Base-by-base conservation (phyloP, 2,329 filamentous ascomycete genomes). In the Colletotrichum echinochloae region DNA sequence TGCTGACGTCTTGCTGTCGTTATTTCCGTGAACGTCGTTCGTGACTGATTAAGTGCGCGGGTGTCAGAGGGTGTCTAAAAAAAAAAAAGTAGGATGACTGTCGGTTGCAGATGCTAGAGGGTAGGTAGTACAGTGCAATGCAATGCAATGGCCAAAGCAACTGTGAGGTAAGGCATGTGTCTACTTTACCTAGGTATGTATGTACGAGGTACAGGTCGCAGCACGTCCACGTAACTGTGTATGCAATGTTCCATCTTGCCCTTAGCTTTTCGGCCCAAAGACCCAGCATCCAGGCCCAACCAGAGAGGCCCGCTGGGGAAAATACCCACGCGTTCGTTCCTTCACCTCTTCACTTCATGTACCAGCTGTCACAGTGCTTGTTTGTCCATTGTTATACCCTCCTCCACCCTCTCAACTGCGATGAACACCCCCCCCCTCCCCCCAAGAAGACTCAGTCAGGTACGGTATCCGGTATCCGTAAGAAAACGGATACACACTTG, bases 241-340 rank as follows among this genome's bases (percentile, higher is more conserved):
- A 63, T 63, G 68, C 68, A 70, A 70, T 67, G 64, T 62, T 4
- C 28, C 59, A 57, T 64, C 64, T 18, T 60, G 55, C 20, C 26
- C 35, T 48, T 57, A 28, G 51, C 39, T 28, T 60, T 69, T 65
- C 61, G 39, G 63, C 67, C 67, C 63, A 64, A 67, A 63, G 64
- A 41, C 64, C 64, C 67, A 71, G 51, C 23, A 30, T 59, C 26
- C 56, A 66, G 60, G 64, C 67, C 67, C 57, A 61, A 70, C 39
- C 56, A 16, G 23, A 55, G 39, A 37, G 30, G 18, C 18, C 26
- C 44, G 35, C 54, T 65, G 62, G 55, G 48, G 48, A 39, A 62
- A 39, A 49, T 28, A 52, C 41, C 16, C 41, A 55, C 51, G 46
- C 41, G 26, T 23, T 39, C 46, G 12, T 11, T 60, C 44, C 14